phyloP scores from a whole-genome alignment of 2,329 filamentous ascomycete genomes.

The Mycocentrospora acerina region DNA sequence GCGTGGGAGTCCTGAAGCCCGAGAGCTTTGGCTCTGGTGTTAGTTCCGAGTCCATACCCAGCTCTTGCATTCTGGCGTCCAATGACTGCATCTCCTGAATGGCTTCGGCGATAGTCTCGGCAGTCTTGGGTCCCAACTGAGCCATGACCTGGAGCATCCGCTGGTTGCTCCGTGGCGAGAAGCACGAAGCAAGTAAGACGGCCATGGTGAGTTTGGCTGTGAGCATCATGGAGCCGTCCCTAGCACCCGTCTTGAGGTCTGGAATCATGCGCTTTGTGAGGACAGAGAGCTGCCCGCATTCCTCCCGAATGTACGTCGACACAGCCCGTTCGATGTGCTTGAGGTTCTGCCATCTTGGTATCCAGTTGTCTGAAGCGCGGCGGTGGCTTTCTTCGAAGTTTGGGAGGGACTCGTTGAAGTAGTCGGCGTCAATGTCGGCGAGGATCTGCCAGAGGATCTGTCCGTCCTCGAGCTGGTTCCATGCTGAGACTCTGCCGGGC shows the following conservation, averaged over 20 bases:
- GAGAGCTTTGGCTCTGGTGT: slow-evolving; percentile 36
- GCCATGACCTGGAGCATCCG: slow-evolving; percentile 48
- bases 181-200: slow-evolving; percentile 51
- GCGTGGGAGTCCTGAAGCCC: slow-evolving; percentile 36
- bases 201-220: slow-evolving; percentile 50
- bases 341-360: slow-evolving; percentile 55
- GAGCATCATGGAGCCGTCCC: slow-evolving; percentile 46
- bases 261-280: slow-evolving; percentile 45
- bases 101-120: slow-evolving; percentile 41
- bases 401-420: slow-evolving; percentile 52
- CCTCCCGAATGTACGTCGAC: slow-evolving; percentile 52
- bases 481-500: slow-evolving; percentile 38
- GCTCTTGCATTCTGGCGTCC: slow-evolving; percentile 38
- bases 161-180: slow-evolving; percentile 50
- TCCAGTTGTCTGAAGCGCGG: slow-evolving; percentile 51
- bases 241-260: slow-evolving; percentile 52
- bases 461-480: slow-evolving; percentile 50
- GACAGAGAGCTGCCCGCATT: slow-evolving; percentile 44
- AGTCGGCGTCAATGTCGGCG: slow-evolving; percentile 49
- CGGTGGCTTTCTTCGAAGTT: slow-evolving; percentile 46
- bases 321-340: slow-evolving; percentile 53
- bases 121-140: slow-evolving; percentile 39
- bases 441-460: slow-evolving; percentile 52
- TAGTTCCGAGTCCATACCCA: slow-evolving; percentile 39
- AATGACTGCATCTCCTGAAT: slow-evolving; percentile 44